phyloP scores from a whole-genome alignment of 2,329 filamentous ascomycete genomes.

The Geosmithia flava region DNA sequence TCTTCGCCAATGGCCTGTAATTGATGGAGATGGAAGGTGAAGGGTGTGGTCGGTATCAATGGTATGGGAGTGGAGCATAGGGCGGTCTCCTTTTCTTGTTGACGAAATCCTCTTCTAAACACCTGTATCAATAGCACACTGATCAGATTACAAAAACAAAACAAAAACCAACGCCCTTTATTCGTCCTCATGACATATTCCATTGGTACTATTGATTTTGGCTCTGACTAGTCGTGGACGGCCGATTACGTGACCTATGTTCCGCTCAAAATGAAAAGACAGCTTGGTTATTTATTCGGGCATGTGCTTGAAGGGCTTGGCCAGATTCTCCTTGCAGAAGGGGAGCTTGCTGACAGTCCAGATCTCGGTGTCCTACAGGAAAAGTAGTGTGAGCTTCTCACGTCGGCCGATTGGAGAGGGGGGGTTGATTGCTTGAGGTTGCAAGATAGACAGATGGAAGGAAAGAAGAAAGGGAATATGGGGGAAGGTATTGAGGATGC shows the following conservation, averaged over 20 bases:
- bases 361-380: slow-evolving; percentile 50
- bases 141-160: neutral
- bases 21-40: neutral
- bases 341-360: slow-evolving; percentile 58
- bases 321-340: slow-evolving; percentile 55
- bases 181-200: neutral
- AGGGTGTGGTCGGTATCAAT: neutral
- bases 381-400: slow-evolving; percentile 5
- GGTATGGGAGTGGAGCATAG: neutral
- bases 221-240: too few species aligned
- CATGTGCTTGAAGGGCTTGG: slow-evolving; percentile 52
- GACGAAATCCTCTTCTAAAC: neutral
- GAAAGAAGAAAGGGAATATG: neutral
- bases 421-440: neutral
- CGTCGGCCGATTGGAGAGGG: neutral
- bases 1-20: neutral
- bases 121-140: neutral
- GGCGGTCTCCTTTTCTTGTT: neutral
- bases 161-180: neutral
- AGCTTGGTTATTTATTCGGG: slow-evolving; percentile 29
- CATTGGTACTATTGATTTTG: neutral
- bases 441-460: neutral
- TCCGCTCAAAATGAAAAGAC: neutral
- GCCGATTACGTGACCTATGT: neutral
- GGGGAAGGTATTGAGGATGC: neutral